Conservation (phyloP, 164 flowering plant species). For the Nymphaea colorata region DNA sequence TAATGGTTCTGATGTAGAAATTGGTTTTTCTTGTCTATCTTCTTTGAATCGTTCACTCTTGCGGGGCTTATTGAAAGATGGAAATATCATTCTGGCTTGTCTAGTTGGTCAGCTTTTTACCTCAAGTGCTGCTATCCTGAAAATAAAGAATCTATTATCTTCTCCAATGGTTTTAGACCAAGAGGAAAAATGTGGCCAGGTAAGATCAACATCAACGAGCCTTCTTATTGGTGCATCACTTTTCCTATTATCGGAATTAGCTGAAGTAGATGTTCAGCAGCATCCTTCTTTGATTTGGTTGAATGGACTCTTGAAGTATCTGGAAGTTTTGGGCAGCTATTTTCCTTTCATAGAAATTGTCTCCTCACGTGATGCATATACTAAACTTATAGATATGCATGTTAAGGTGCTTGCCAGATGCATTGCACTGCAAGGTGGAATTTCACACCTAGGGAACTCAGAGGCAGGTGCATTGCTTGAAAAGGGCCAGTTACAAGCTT, state of each 20-base stretch:
- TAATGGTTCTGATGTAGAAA: too few species aligned
- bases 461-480: slow-evolving; percentile 54
- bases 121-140: slow-evolving; percentile 57
- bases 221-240: slow-evolving; percentile 31
- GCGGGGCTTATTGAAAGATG: slow-evolving; percentile 43
- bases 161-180: slow-evolving; percentile 7
- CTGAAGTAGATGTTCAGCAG: slow-evolving; percentile 29
- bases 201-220: slow-evolving; percentile 23
- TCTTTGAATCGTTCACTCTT: slow-evolving; percentile 29
- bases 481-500: slow-evolving; percentile 20
- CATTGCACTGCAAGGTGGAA: slow-evolving; percentile 64
- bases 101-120: slow-evolving; percentile 46
- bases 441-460: slow-evolving; percentile 57
- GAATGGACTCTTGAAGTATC: slow-evolving; percentile 63
- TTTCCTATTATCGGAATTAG: slow-evolving; percentile 39
- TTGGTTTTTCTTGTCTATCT: background rate
- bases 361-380: slow-evolving; percentile 35
- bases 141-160: slow-evolving; percentile 19
- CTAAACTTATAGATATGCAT: slow-evolving; percentile 49
- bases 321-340: slow-evolving; percentile 60
- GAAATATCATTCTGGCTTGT: slow-evolving; percentile 44
- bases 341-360: slow-evolving; percentile 33
- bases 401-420: slow-evolving; percentile 65
- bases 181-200: slow-evolving; percentile 13
- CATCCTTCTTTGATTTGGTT: slow-evolving; percentile 50